phyloP scores from a whole-genome alignment of 129 eudicot species.

The Deinandra increscens region DNA sequence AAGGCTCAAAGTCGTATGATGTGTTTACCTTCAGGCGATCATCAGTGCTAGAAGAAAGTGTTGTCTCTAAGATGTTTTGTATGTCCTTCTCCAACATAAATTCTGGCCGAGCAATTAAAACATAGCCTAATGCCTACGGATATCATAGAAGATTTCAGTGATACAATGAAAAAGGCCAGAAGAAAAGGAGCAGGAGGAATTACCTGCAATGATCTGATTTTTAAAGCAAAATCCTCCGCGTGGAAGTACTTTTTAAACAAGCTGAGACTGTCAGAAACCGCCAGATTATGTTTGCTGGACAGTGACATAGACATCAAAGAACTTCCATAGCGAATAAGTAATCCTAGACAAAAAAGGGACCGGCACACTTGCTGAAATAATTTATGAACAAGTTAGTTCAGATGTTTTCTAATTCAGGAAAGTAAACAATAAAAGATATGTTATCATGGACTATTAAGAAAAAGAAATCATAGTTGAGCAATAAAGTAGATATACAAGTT shows the following conservation, averaged over 20 bases:
- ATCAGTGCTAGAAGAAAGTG: conserved; percentile 68
- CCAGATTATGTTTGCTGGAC: conserved; percentile 45
- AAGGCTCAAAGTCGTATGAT: conserved; percentile 1
- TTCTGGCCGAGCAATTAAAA: conserved; percentile 83
- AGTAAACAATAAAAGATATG: not conserved
- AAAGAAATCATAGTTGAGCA: not conserved
- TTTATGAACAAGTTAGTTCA: not conserved
- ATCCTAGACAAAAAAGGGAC: conserved; percentile 93
- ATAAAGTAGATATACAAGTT: not conserved
- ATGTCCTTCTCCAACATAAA: conserved; percentile 89
- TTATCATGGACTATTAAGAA: conserved; percentile 3
- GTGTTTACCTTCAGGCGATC: conserved; percentile 71
- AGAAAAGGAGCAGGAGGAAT: conserved; percentile 10
- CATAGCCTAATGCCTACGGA: conserved; percentile 86
- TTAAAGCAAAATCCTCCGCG: conserved; percentile 80
- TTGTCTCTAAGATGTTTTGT: conserved; percentile 66
- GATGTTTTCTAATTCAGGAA: conserved; percentile 7
- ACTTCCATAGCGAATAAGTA: conserved; percentile 89
- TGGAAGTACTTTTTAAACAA: conserved; percentile 80
- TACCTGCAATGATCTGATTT: conserved; percentile 89
- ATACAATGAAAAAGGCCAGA: not conserved
- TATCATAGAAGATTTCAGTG: conserved; percentile 24
- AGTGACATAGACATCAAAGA: conserved; percentile 48
- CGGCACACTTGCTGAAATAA: conserved; percentile 85
- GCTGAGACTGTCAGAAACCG: conserved; percentile 51